A percentile compares a stretch with the other conserved stretches of the same genome.
Evolutionary conservation across 805 yeast genomes (phyloP).

Genomic region (Komagataella kurtzmanii): DNA sequence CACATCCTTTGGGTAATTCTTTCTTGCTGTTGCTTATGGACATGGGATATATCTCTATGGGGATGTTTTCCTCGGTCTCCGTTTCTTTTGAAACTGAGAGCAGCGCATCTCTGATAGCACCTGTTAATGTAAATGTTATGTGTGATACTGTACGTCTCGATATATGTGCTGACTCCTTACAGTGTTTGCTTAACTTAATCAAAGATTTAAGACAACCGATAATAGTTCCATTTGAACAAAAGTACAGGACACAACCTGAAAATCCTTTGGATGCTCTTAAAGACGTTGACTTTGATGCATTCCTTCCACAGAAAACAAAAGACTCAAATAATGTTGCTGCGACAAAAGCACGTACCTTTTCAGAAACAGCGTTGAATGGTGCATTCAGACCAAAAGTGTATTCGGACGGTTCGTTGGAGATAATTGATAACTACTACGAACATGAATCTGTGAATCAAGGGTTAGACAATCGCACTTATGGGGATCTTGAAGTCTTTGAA

Average conservation of each 20-base stretch:
- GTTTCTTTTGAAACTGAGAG: slow-evolving; percentile 17
- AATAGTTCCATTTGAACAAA: slow-evolving; percentile 42
- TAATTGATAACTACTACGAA: not conserved
- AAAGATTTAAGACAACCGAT: slow-evolving; percentile 66
- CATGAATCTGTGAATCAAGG: not conserved
- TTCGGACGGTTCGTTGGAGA: not conserved
- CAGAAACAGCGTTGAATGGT: slow-evolving; percentile 4
- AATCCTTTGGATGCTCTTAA: slow-evolving; percentile 24
- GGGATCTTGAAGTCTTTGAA: not conserved
- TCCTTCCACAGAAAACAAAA: slow-evolving; percentile 3
- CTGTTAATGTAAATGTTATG: slow-evolving; percentile 29
- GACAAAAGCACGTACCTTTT: slow-evolving; percentile 4
- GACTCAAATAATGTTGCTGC: slow-evolving; percentile 9
- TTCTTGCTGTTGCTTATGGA: not conserved
- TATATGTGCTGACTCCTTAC: slow-evolving; percentile 76
- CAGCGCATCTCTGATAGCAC: slow-evolving; percentile 3
- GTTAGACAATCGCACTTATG: not conserved
- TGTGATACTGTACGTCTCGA: slow-evolving; percentile 35
- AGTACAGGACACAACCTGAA: slow-evolving; percentile 29
- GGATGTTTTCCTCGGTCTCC: slow-evolving; percentile 28
- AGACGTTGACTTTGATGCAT: slow-evolving; percentile 24
- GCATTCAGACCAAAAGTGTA: not conserved
- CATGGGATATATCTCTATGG: slow-evolving; percentile 25
- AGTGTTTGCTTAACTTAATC: slow-evolving; percentile 51
- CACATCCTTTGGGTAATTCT: not conserved